Conservation (phyloP, 1,139 yeast species). For the Yamadazyma spencermartinsiae region DNA sequence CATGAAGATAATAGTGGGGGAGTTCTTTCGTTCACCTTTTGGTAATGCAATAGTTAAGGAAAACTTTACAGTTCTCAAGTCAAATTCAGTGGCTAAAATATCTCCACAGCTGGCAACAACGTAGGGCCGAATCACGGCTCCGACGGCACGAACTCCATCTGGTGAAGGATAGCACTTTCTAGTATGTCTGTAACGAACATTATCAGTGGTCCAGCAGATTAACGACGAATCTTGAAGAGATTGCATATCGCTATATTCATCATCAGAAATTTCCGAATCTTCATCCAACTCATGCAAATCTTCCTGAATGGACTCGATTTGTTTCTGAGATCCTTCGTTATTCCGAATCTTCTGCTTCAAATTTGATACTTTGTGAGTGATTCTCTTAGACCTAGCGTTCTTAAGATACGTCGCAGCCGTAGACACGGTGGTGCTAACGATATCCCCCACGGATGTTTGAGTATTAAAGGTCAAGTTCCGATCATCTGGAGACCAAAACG, state of each 20-base stretch:
- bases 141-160: conserved; percentile 68
- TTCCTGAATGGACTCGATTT: conserved; percentile 8
- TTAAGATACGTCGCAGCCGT: conserved; percentile 15
- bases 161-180: conserved; percentile 44
- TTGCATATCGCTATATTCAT: conserved; percentile 15
- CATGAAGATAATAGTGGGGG: conserved; percentile 61
- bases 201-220: conserved; percentile 25
- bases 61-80: conserved; percentile 48
- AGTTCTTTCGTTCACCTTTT: conserved; percentile 10
- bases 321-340: neutral
- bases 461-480: conserved; percentile 25
- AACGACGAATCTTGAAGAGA: conserved; percentile 19
- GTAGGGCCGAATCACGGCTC: conserved; percentile 74
- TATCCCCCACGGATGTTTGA: conserved; percentile 11
- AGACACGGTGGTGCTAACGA: conserved; percentile 15
- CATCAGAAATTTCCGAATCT: conserved; percentile 13
- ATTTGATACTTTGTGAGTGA: conserved; percentile 10
- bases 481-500: conserved; percentile 80
- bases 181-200: conserved; percentile 22
- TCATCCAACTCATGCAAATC: conserved; percentile 11
- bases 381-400: conserved; percentile 11
- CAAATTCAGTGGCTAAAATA: conserved; percentile 52
- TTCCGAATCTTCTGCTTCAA: conserved; percentile 11
- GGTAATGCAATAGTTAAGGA: conserved; percentile 42
- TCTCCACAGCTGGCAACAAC: conserved; percentile 62